A percentile compares a stretch with the other conserved stretches of the same genome.
Evolutionary conservation across 106 monocot species (phyloP).

Genomic region (Dendrobium catenatum): DNA sequence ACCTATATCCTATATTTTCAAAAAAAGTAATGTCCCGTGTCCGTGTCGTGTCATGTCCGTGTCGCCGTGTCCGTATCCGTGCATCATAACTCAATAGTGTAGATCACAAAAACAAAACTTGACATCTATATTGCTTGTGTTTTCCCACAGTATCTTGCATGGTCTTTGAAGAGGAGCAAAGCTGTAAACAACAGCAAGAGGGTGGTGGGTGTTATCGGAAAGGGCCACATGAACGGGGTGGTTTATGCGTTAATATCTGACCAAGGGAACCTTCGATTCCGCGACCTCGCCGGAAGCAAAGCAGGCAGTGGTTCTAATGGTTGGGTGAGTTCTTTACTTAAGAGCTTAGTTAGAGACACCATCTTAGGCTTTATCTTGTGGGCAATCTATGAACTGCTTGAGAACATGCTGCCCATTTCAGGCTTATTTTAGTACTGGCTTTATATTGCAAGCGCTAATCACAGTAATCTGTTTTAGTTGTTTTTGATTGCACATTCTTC

Average conservation of each 20-base stretch:
- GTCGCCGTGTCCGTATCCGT: too few relatives aligned
- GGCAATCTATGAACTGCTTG: slow-evolving; percentile 58
- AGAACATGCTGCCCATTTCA: background rate
- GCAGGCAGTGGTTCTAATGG: slow-evolving; percentile 16
- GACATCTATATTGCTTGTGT: background rate
- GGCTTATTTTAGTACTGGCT: background rate
- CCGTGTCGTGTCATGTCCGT: too few relatives aligned
- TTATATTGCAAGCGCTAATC: background rate
- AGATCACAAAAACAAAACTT: too few relatives aligned
- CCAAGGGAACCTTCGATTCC: slow-evolving; percentile 73
- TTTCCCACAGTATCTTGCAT: slow-evolving; percentile 66
- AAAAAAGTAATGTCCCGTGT: too few relatives aligned
- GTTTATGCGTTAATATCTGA: slow-evolving; percentile 81
- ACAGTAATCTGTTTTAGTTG: too few relatives aligned
- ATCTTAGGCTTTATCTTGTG: slow-evolving; percentile 58
- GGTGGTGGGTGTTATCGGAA: slow-evolving; percentile 77
- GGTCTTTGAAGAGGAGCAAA: slow-evolving; percentile 96
- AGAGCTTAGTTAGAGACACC: slow-evolving; percentile 61
- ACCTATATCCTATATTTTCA: too few relatives aligned
- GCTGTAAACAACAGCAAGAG: slow-evolving; percentile 70
- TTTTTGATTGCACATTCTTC: too few relatives aligned
- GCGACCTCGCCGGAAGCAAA: slow-evolving; percentile 55
- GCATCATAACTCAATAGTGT: too few relatives aligned
- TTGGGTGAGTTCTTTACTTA: slow-evolving; percentile 31
- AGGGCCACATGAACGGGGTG: slow-evolving; percentile 84